Percentiles rank a stretch among this genome's conserved stretches.
Evolutionary conservation across 345 rosid genomes (phyloP).

Genomic region (Syzygium aromaticum): DNA sequence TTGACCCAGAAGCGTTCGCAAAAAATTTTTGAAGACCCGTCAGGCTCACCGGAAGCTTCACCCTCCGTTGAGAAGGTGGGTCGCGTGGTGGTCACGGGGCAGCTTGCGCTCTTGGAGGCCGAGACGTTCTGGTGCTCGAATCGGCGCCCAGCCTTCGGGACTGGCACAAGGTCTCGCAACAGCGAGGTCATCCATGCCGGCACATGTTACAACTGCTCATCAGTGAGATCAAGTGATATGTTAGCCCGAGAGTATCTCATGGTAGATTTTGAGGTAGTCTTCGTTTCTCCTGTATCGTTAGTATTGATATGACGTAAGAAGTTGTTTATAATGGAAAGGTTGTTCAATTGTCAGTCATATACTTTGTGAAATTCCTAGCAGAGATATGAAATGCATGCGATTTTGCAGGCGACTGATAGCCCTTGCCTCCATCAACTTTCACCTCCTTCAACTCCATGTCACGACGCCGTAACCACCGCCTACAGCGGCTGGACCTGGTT

Average conservation of each 20-base stretch:
- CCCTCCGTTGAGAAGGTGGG: not conserved
- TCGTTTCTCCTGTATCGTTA: not conserved
- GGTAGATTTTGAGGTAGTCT: not conserved
- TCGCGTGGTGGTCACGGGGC: conserved; percentile 7
- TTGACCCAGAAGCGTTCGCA: not conserved
- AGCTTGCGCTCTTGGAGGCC: conserved; percentile 38
- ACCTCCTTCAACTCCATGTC: not conserved
- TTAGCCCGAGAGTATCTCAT: not conserved
- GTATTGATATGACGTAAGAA: not conserved
- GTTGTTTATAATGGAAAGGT: not conserved
- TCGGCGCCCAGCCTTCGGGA: conserved; percentile 70
- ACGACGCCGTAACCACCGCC: not conserved
- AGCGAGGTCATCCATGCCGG: conserved; percentile 90
- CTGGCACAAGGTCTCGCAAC: conserved; percentile 75
- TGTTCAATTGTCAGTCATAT: not conserved
- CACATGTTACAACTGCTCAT: conserved; percentile 18
- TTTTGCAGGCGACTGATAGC: conserved; percentile 23
- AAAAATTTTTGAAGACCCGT: not conserved
- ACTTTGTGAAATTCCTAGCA: not conserved
- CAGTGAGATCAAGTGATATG: not conserved
- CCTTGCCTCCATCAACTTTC: not conserved
- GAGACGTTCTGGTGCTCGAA: conserved; percentile 66
- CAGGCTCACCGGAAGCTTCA: not conserved
- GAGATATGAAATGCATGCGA: not conserved
- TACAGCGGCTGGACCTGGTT: not conserved